Conservation (phyloP, 2,329 filamentous ascomycete genomes). For the Escovopsis weberi region DNA sequence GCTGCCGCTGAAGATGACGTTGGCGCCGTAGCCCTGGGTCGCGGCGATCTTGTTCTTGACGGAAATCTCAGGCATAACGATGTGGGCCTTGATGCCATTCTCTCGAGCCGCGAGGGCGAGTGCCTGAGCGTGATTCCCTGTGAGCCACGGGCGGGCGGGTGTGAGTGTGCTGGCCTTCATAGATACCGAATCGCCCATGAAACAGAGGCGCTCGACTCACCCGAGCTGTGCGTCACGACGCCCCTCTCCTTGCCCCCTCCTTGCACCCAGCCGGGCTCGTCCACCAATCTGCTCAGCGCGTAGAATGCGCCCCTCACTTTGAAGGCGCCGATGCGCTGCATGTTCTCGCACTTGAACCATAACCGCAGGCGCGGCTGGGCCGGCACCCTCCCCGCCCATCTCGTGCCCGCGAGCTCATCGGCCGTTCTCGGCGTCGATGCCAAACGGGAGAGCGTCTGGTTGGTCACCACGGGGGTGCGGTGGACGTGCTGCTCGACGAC, state of each 20-base stretch:
- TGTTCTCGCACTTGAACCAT: conserved; percentile 94
- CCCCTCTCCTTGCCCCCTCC: conserved; percentile 47
- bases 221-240: conserved; percentile 81
- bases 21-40: conserved; percentile 62
- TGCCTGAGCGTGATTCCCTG: conserved; percentile 91
- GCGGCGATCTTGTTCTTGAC: conserved; percentile 78
- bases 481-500: conserved; percentile 67
- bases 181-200: too few relatives aligned
- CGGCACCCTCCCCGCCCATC: conserved; percentile 39
- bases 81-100: conserved; percentile 62
- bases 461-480: conserved; percentile 70
- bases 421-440: conserved; percentile 55
- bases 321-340: conserved; percentile 83
- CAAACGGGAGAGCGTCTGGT: conserved; percentile 55
- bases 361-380: conserved; percentile 54
- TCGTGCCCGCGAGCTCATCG: conserved; percentile 38
- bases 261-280: conserved; percentile 45
- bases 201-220: conserved; percentile 28
- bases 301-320: conserved; percentile 87
- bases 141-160: not conserved
- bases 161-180: not conserved
- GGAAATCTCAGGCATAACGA: conserved; percentile 84
- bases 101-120: conserved; percentile 70
- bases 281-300: conserved; percentile 56
- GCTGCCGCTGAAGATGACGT: conserved; percentile 67